Percentiles rank a stretch among this genome's conserved stretches.
These are phyloP conservation scores for Ascochyta clinopodiicola DNA, from an alignment of 2,329 filamentous ascomycete species.

Conservation along the genomic window DNA sequence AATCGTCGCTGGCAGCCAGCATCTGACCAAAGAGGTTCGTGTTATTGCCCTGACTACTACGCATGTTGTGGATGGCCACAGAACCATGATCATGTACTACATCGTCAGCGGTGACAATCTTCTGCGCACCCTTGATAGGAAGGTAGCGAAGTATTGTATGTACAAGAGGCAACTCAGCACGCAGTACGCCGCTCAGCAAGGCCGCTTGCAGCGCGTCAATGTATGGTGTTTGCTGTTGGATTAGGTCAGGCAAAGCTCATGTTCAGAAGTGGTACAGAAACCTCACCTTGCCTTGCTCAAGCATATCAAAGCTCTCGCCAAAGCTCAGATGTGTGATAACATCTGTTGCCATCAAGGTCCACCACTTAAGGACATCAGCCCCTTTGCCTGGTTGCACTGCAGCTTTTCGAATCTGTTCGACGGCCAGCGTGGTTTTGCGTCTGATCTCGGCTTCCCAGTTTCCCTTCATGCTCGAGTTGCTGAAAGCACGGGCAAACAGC, in stretches of 20 bases:
- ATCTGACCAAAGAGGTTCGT: conserved; percentile 25
- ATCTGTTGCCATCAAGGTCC: conserved; percentile 51
- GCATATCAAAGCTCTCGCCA: conserved; percentile 49
- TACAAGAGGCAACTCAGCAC: conserved; percentile 40
- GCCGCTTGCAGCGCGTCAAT: conserved; percentile 38
- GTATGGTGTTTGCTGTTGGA: conserved; percentile 29
- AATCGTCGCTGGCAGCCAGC: conserved; percentile 22
- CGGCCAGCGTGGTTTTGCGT: conserved; percentile 41
- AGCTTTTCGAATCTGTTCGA: conserved; percentile 39
- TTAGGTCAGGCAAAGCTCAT: neutral
- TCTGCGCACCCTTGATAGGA: conserved; percentile 10
- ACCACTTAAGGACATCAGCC: conserved; percentile 49
- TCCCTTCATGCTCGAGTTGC: conserved; percentile 42
- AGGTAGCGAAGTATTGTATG: conserved; percentile 24
- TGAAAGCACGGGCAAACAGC: conserved; percentile 48
- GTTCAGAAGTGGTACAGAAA: neutral
- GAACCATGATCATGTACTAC: conserved; percentile 20
- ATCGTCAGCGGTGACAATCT: conserved; percentile 20
- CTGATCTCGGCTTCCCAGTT: conserved; percentile 48
- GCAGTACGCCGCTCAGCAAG: conserved; percentile 39
- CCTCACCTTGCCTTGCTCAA: conserved; percentile 45
- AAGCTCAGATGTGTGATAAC: conserved; percentile 49
- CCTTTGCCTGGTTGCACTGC: conserved; percentile 23
- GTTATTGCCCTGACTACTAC: conserved; percentile 19
- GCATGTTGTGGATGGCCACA: conserved; percentile 27